These are phyloP conservation scores for Podaxis sp. DNA, from an alignment of 768 basidiomycete genomes.

Conservation along the genomic window DNA sequence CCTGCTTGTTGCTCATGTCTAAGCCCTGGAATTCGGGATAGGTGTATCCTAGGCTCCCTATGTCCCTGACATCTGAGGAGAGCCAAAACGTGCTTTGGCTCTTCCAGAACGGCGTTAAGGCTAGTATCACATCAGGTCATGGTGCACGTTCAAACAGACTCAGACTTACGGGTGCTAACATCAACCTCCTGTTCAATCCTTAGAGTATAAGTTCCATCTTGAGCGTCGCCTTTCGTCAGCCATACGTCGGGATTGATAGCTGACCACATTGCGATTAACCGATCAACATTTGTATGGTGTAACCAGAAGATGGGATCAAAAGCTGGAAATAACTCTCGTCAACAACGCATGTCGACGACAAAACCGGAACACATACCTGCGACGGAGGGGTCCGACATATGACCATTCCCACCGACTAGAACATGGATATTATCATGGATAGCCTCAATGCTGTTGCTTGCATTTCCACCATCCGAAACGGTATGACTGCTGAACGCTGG, in stretches of 20 bases:
- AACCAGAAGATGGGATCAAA: slow-evolving; percentile 51
- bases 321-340: slow-evolving; percentile 21
- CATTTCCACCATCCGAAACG: slow-evolving; percentile 28
- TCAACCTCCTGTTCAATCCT: slow-evolving; percentile 22
- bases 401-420: slow-evolving; percentile 34
- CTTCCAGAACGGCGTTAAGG: slow-evolving; percentile 45
- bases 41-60: slow-evolving; percentile 33
- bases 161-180: slow-evolving; percentile 26
- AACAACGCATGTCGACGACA: background rate
- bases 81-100: slow-evolving; percentile 35
- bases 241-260: slow-evolving; percentile 40
- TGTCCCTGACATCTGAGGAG: slow-evolving; percentile 27
- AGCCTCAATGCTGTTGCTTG: slow-evolving; percentile 41
- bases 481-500: slow-evolving; percentile 43
- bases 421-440: slow-evolving; percentile 45
- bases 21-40: slow-evolving; percentile 46
- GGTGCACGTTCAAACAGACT: background rate
- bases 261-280: slow-evolving; percentile 44
- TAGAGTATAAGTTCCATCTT: slow-evolving; percentile 34
- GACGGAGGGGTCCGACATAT: slow-evolving; percentile 34
- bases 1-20: slow-evolving; percentile 22
- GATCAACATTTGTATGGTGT: slow-evolving; percentile 48
- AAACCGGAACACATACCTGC: slow-evolving; percentile 27
- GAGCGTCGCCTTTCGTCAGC: slow-evolving; percentile 28
- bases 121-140: slow-evolving; percentile 20